Evolutionary conservation across 2,329 filamentous ascomycete species (phyloP).

Genomic region (Fusarium sp.): DNA sequence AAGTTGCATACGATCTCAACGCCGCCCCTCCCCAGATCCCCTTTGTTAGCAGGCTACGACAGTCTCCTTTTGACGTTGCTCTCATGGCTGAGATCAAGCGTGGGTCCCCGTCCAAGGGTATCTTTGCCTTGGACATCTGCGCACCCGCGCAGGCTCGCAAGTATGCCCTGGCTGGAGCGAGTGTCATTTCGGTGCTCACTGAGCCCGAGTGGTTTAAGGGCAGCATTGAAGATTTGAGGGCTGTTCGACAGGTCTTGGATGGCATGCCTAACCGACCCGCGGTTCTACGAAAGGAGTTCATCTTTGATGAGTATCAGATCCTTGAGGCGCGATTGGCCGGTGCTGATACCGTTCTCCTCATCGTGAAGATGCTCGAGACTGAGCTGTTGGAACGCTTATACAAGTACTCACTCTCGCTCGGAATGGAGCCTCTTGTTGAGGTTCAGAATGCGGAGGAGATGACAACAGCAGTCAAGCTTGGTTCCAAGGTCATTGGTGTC

Average conservation of each 20-base stretch:
- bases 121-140: conserved; percentile 88
- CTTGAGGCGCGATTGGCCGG: conserved; percentile 92
- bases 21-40: conserved; percentile 86
- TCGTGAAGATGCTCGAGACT: conserved; percentile 95
- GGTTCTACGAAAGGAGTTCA: conserved; percentile 93
- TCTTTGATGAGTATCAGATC: conserved; percentile 99
- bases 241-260: conserved; percentile 88
- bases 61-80: conserved; percentile 88
- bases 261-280: conserved; percentile 94
- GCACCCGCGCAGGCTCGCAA: conserved; percentile 90
- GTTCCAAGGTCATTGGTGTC: conserved; percentile 92
- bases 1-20: conserved; percentile 87
- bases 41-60: conserved; percentile 81
- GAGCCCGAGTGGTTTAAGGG: conserved; percentile 99
- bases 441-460: conserved; percentile 97
- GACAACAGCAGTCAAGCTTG: conserved; percentile 85
- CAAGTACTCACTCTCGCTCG: conserved; percentile 86
- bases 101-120: conserved; percentile 94
- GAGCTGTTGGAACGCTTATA: conserved; percentile 82
- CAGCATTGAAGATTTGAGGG: conserved; percentile 90
- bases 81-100: conserved; percentile 98
- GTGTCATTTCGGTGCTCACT: conserved; percentile 97
- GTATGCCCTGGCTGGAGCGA: conserved; percentile 94
- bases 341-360: conserved; percentile 93
- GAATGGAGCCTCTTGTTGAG: conserved; percentile 98